phyloP scores from a whole-genome alignment of 768 basidiomycete genomes.

The Lanmaoa pseudosensibilis region DNA sequence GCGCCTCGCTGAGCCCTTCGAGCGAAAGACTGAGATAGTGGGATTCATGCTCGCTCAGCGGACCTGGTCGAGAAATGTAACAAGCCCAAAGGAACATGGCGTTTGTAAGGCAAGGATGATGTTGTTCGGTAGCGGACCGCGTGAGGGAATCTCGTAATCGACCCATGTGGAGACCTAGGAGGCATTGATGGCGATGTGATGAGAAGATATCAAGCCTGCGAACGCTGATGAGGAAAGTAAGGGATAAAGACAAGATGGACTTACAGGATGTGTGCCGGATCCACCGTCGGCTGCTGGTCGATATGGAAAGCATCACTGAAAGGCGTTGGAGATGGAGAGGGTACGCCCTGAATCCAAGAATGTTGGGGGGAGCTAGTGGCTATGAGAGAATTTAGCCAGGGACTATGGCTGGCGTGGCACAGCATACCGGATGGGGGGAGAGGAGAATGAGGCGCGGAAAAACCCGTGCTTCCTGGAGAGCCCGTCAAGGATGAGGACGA shows the following conservation, averaged over 20 bases:
- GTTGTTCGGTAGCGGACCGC: slow-evolving; percentile 53
- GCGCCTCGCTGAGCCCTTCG: slow-evolving; percentile 60
- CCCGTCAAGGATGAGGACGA: slow-evolving; percentile 51
- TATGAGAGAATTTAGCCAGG: slow-evolving; percentile 19
- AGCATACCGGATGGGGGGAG: slow-evolving; percentile 53
- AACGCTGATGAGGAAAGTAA: slow-evolving; percentile 8
- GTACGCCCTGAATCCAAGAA: slow-evolving; percentile 49
- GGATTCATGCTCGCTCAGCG: slow-evolving; percentile 68
- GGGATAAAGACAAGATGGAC: slow-evolving; percentile 22
- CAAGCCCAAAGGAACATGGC: slow-evolving; percentile 84
- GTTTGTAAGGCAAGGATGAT: slow-evolving; percentile 76
- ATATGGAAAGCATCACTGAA: slow-evolving; percentile 51
- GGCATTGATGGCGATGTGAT: slow-evolving; percentile 73
- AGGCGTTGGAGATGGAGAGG: slow-evolving; percentile 54
- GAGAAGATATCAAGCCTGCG: slow-evolving; percentile 72
- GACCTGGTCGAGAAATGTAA: slow-evolving; percentile 71
- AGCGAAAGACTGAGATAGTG: slow-evolving; percentile 68
- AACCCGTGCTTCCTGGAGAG: slow-evolving; percentile 52
- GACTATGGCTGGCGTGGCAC: not conserved
- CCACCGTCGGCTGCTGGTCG: slow-evolving; percentile 50
- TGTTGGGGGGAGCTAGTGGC: slow-evolving; percentile 51
- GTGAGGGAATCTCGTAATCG: slow-evolving; percentile 61
- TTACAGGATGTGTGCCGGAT: slow-evolving; percentile 68
- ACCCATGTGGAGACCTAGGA: slow-evolving; percentile 67
- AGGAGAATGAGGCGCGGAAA: slow-evolving; percentile 58